phyloP scores from a whole-genome alignment of 805 yeast species.

The Spathaspora boniae region DNA sequence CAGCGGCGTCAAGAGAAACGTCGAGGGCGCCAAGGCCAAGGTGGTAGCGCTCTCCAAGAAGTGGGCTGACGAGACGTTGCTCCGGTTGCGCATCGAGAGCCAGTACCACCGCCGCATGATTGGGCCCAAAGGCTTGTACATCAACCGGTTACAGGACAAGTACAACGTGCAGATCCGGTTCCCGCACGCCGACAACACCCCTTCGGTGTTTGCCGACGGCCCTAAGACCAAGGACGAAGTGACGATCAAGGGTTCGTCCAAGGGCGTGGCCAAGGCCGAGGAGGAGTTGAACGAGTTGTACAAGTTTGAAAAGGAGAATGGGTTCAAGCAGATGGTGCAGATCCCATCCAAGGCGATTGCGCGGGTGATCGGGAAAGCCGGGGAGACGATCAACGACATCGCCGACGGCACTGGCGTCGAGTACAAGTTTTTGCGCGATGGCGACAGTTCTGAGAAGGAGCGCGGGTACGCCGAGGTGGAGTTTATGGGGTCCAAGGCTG shows the following conservation, averaged over 20 bases:
- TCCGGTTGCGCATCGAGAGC: constrained; percentile 64
- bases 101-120: constrained; percentile 78
- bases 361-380: constrained; percentile 84
- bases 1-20: constrained; percentile 77
- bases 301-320: constrained; percentile 84
- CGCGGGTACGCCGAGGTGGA: constrained; percentile 58
- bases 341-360: constrained; percentile 78
- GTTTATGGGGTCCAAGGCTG: constrained; percentile 73
- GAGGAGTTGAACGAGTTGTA: constrained; percentile 81
- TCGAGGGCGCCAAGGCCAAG: constrained; percentile 63
- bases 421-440: constrained; percentile 41
- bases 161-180: constrained; percentile 79
- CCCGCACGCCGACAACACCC: constrained; percentile 40
- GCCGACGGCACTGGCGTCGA: constrained; percentile 67
- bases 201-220: constrained; percentile 25
- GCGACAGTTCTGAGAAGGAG: constrained; percentile 42
- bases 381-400: constrained; percentile 79
- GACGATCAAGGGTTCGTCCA: constrained; percentile 81
- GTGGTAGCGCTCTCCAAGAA: constrained; percentile 59
- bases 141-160: constrained; percentile 81
- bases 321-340: constrained; percentile 56
- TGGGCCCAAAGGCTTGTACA: constrained; percentile 80
- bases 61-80: constrained; percentile 77
- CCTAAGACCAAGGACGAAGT: constrained; percentile 58
- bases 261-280: constrained; percentile 78